Base-by-base conservation (phyloP, 257 asterid genomes). In the Solanum pimpinellifolium region DNA sequence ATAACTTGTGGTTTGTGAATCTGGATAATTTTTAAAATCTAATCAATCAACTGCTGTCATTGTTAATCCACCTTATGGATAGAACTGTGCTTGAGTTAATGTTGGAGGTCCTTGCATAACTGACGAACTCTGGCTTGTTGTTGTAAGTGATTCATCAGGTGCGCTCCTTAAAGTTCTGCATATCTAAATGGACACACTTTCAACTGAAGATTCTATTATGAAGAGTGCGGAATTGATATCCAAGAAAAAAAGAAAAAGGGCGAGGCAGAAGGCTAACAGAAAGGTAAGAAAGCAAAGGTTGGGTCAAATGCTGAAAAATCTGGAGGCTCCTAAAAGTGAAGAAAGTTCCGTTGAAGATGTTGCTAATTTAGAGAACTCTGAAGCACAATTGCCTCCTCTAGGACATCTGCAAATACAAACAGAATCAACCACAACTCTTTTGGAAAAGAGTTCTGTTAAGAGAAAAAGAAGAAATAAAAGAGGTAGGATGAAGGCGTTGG, bases 401-500 rank as follows among this genome's bases (percentile, higher is more conserved):
- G 90, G 89, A 83, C 92, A 82, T 83, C 83, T 66, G 44, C 87
- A 86, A 88, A 74, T 62, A 85, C 89, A 89, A 87, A 42, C 39
- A 80, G 87, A 74, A 60, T 66, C 92, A 12, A 77, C 68, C 14
- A 89, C 86, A 72, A 77, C 42, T 89, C 75, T 52, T 47, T 69
- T 52, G 49, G 90, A 83, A 88, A 84, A 87, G 78, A 84, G 73
- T 78, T 87, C 76, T 25, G 84, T 42, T 80, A 84, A 89, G 72
- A 88, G 75, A 88, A 74, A 88, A 84, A 90, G 77, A 83, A 78
- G 20, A 41, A 86, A 13, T 62, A 88, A 74, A 70, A 62, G 70
- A 49, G 16, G 25, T 44, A 70, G 82, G 68, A 86, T 66, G 86
- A 87, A 56, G 70, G 90, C 44, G 15, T 85, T 87, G 68, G 11